Conservation (phyloP, 1,284 basidiomycete genomes). For the Entoloma clypeatum region DNA sequence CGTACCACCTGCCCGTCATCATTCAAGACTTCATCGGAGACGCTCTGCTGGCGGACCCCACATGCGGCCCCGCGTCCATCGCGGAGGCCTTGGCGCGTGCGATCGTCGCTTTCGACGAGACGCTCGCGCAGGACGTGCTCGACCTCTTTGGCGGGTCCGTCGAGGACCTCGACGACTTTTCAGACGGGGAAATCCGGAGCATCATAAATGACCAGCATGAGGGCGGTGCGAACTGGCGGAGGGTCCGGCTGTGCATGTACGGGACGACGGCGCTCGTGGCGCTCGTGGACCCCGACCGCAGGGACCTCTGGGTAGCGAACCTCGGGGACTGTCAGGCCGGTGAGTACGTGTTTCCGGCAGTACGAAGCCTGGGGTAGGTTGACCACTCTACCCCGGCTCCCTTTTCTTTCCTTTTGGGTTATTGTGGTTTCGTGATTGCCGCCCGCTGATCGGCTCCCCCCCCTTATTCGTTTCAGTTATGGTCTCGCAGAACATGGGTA, state of each 20-base stretch:
- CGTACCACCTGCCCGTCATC: slow-evolving; percentile 64
- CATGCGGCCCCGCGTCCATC: slow-evolving; percentile 41
- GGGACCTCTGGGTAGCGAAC: slow-evolving; percentile 69
- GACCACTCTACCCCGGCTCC: too few relatives aligned
- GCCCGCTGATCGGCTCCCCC: too few relatives aligned
- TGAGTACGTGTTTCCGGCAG: too few relatives aligned
- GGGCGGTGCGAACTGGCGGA: slow-evolving; percentile 58
- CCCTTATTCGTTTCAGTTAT: slow-evolving; percentile 39
- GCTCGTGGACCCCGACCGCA: slow-evolving; percentile 58
- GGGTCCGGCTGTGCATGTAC: slow-evolving; percentile 65
- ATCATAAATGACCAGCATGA: slow-evolving; percentile 60
- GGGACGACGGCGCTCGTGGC: slow-evolving; percentile 69
- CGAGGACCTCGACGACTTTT: slow-evolving; percentile 42
- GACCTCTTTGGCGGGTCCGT: slow-evolving; percentile 61
- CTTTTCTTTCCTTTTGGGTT: too few relatives aligned
- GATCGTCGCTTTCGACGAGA: slow-evolving; percentile 60
- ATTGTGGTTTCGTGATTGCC: too few relatives aligned
- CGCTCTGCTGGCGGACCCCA: slow-evolving; percentile 36
- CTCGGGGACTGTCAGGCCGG: slow-evolving; percentile 71
- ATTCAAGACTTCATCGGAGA: slow-evolving; percentile 52
- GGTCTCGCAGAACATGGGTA: slow-evolving; percentile 40
- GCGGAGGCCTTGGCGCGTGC: slow-evolving; percentile 51
- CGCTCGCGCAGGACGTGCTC: slow-evolving; percentile 61
- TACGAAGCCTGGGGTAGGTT: too few relatives aligned
- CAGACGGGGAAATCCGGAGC: slow-evolving; percentile 49